phyloP scores from a whole-genome alignment of 345 rosid species.

The Physaria fendleri region DNA sequence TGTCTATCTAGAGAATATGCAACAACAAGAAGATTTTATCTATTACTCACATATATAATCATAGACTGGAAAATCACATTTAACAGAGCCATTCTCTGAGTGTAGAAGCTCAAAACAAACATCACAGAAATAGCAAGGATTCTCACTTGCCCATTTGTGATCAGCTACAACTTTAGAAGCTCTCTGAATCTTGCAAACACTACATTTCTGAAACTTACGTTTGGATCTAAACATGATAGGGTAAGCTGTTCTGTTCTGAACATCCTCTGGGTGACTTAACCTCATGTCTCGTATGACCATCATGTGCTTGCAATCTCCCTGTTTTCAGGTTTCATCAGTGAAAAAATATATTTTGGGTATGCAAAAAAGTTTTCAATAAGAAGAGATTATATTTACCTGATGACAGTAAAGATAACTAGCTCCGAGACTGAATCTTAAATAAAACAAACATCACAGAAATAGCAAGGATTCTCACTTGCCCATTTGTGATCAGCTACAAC shows the following conservation, averaged over 20 bases:
- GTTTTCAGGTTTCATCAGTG: constrained; percentile 3
- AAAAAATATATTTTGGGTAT: neutral
- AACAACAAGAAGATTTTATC: neutral
- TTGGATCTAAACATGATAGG: constrained; percentile 52
- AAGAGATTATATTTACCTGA: no score
- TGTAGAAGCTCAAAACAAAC: constrained; percentile 63
- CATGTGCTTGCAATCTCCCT: constrained; percentile 91
- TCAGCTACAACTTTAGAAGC: constrained; percentile 54
- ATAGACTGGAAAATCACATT: constrained; percentile 40
- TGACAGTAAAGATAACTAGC: no score
- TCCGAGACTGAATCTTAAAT: no score
- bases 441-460: constrained; percentile 69
- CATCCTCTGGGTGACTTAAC: constrained; percentile 66
- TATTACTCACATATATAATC: constrained; percentile 49
- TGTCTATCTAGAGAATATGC: neutral
- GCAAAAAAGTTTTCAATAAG: neutral
- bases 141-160: constrained; percentile 64
- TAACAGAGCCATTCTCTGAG: constrained; percentile 32
- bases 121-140: constrained; percentile 74
- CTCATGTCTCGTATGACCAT: constrained; percentile 82
- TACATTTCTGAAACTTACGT: constrained; percentile 49
- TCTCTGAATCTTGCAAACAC: constrained; percentile 52
- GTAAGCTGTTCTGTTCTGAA: constrained; percentile 56
- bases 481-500: constrained; percentile 60
- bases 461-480: constrained; percentile 67